Conservation (phyloP, 305 asterid genomes). For the Rubia peregrina region DNA sequence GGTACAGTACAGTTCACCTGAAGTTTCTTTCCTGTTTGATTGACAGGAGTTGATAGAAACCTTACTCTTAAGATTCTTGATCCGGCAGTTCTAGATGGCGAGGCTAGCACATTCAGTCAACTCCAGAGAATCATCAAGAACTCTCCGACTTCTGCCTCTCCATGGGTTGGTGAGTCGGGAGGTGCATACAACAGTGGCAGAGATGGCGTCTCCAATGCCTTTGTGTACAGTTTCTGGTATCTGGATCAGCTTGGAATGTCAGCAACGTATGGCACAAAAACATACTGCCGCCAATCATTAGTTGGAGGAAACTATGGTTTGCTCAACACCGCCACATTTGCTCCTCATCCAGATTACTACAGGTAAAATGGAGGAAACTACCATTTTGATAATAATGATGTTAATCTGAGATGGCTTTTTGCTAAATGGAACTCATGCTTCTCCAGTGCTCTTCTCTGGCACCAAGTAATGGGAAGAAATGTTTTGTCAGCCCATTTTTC, state of each 20-base stretch:
- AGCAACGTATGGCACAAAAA: constrained; percentile 53
- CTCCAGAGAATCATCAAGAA: constrained; percentile 33
- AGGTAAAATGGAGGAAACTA: constrained; percentile 31
- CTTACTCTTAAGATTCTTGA: constrained; percentile 58
- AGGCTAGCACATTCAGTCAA: constrained; percentile 36
- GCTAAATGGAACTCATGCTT: not conserved
- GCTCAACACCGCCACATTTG: constrained; percentile 61
- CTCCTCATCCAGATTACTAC: constrained; percentile 91
- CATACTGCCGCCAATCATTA: constrained; percentile 75
- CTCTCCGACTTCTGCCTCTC: constrained; percentile 41
- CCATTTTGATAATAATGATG: not conserved
- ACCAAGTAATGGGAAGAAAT: constrained; percentile 64
- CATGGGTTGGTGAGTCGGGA: constrained; percentile 97
- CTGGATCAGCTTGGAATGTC: constrained; percentile 83
- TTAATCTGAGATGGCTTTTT: not conserved
- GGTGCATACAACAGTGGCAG: constrained; percentile 91
- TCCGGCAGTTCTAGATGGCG: constrained; percentile 62
- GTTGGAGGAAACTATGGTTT: constrained; percentile 93
- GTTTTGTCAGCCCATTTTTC: constrained; percentile 54
- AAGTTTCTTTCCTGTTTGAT: constrained; percentile 8
- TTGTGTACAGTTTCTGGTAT: constrained; percentile 81
- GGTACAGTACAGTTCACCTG: not conserved
- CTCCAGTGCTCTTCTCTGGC: constrained; percentile 94
- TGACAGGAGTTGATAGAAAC: constrained; percentile 52
- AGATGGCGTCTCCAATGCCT: constrained; percentile 59